Base-by-base conservation (phyloP, 495 filamentous ascomycete species). In the Barbatosphaeria neglecta region DNA sequence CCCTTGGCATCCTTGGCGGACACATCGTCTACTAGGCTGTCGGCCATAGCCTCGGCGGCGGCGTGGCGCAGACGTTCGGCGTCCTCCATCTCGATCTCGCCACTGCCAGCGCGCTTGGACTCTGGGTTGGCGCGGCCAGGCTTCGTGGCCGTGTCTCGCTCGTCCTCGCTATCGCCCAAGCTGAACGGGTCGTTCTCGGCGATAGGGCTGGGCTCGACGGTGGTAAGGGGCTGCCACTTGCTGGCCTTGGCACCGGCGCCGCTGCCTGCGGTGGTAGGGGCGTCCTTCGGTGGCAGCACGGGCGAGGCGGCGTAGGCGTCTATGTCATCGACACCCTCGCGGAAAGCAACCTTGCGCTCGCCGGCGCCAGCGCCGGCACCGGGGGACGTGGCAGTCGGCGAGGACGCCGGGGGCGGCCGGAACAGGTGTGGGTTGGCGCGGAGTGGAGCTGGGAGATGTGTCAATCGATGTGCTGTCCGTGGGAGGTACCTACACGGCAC, bases 161-260 rank as follows among this genome's bases (percentile, higher is more conserved):
- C 93, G 42, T 97, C 92, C 49, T 94, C 87, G 54, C 89, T 95
- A 56, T 98, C 92, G 2, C 92, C 92, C 9, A 98, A 76, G 54
- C 87, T 94, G 64, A 98, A 98, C 0, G 92, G 92, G 57, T 98
- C 92, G 54, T 93, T 86, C 50, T 98, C 90, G 9, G 77, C 80
- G 38, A 90, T 81, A 25, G 93, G 92, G 43, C 78, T 83, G 5
- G 93, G 92, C 38, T 93, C 89, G 6, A 95, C 79, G 1, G 83
- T 78, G 24, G 87, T 84, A 44, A 98, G 68, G 15, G 93, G 92
- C 63, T 98, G 90, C 92, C 92, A 98, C 69, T 98, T 98, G 73
- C 86, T 93, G 13, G 76, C 67, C 66, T 86, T 92, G 57, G 69
- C 72, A 20, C 65, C 31, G 13, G 31, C 31, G 31, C 10, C 31